A percentile compares a stretch with the other conserved stretches of the same genome.
These are phyloP conservation scores for Drosera capensis DNA, from an alignment of 148 eudicot genomes.

Conservation along the genomic window DNA sequence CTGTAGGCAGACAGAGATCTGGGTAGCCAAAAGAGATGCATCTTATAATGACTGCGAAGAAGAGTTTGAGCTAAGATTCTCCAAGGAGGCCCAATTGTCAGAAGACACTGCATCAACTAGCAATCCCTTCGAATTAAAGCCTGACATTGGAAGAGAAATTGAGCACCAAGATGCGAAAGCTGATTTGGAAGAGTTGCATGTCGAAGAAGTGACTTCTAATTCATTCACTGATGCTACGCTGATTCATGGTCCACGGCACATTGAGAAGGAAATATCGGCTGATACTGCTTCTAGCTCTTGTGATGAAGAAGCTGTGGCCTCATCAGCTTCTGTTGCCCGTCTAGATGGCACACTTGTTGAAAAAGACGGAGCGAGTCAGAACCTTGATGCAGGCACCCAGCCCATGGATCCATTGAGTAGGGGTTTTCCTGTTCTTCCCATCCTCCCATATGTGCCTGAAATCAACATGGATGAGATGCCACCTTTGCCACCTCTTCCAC, in stretches of 20 bases:
- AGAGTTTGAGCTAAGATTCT: background rate
- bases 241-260: background rate
- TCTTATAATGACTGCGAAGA: background rate
- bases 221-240: background rate
- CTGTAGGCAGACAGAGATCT: no score
- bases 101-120: background rate
- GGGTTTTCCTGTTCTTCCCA: conserved; percentile 16
- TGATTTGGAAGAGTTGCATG: background rate
- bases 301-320: background rate
- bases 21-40: no score
- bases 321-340: conserved; percentile 2
- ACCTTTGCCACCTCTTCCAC: conserved; percentile 97
- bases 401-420: conserved; percentile 12
- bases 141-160: conserved; percentile 1
- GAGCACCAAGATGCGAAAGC: background rate
- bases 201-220: background rate
- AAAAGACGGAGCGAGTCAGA: conserved; percentile 3
- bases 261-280: background rate
- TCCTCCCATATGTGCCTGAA: conserved; percentile 24
- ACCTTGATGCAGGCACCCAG: conserved; percentile 10
- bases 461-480: conserved; percentile 46
- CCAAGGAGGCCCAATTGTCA: background rate
- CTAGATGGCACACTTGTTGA: background rate
- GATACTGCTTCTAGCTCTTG: background rate
- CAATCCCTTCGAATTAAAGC: conserved; percentile 12